phyloP scores from a whole-genome alignment of 1,284 basidiomycete species.

The Flammula alnicola region DNA sequence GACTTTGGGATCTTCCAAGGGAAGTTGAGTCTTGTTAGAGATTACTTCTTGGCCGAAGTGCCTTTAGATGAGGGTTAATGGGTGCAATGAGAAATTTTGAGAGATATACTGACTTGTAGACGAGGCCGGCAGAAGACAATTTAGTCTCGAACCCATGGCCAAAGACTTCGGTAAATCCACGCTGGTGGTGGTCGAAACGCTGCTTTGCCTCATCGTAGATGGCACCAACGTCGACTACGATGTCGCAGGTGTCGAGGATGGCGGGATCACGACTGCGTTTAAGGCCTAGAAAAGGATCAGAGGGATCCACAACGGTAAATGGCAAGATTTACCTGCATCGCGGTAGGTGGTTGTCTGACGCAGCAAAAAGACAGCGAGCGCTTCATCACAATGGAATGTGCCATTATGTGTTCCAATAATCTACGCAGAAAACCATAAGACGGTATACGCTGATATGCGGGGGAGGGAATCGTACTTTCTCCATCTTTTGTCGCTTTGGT shows the following conservation, averaged over 20 bases:
- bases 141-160: slow-evolving; percentile 88
- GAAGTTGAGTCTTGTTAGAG: slow-evolving; percentile 60
- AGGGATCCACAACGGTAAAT: background rate
- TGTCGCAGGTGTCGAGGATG: slow-evolving; percentile 83
- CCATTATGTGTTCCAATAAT: slow-evolving; percentile 93
- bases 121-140: slow-evolving; percentile 89
- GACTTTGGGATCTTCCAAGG: slow-evolving; percentile 64
- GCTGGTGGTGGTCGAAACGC: slow-evolving; percentile 96
- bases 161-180: slow-evolving; percentile 91
- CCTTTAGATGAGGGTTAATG: slow-evolving; percentile 43
- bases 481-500: slow-evolving; percentile 55
- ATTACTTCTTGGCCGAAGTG: slow-evolving; percentile 95
- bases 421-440: slow-evolving; percentile 37
- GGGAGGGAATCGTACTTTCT: slow-evolving; percentile 25
- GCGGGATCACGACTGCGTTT: slow-evolving; percentile 84
- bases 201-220: slow-evolving; percentile 82
- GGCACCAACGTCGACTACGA: slow-evolving; percentile 98
- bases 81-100: background rate
- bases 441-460: background rate
- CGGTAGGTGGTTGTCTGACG: slow-evolving; percentile 79
- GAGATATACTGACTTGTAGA: slow-evolving; percentile 89
- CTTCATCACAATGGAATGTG: slow-evolving; percentile 97
- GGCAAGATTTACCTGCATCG: slow-evolving; percentile 61
- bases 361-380: slow-evolving; percentile 91
- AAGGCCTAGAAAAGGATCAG: slow-evolving; percentile 52